phyloP scores from a whole-genome alignment of 2,329 filamentous ascomycete genomes.

The Nectriaceae sp. region DNA sequence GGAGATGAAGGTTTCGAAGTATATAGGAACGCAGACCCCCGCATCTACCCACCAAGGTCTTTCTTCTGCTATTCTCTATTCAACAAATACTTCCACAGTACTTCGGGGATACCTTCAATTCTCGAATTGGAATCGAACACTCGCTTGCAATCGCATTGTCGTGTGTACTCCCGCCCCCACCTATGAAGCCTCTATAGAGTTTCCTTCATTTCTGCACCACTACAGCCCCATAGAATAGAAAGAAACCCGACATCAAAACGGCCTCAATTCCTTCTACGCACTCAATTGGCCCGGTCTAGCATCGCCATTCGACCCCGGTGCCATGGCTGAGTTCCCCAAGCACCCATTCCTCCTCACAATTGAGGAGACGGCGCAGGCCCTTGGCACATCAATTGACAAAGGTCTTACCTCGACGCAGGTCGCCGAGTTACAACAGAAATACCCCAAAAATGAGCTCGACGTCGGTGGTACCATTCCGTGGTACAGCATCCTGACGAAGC shows the following conservation, averaged over 20 bases:
- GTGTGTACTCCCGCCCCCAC: background rate
- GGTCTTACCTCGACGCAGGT: slow-evolving; percentile 66
- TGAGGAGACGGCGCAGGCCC: slow-evolving; percentile 62
- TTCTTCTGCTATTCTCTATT: too few species aligned
- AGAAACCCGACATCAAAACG: too few species aligned
- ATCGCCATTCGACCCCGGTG: too few species aligned
- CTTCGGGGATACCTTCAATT: background rate
- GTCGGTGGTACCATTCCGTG: slow-evolving; percentile 67
- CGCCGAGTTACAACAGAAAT: slow-evolving; percentile 55
- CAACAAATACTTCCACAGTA: too few species aligned
- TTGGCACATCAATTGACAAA: slow-evolving; percentile 65
- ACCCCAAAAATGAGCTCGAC: slow-evolving; percentile 71
- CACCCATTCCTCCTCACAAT: slow-evolving; percentile 64
- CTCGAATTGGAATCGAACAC: background rate
- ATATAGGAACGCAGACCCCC: background rate
- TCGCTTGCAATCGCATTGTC: background rate
- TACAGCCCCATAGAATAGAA: too few species aligned
- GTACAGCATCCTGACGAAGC: slow-evolving; percentile 73
- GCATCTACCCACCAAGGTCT: background rate
- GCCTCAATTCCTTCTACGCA: too few species aligned
- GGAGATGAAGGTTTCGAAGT: background rate
- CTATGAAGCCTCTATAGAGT: too few species aligned
- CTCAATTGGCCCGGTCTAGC: too few species aligned
- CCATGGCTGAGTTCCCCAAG: slow-evolving; percentile 12
- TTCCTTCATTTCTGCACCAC: too few species aligned